Conservation (phyloP, 2,329 filamentous ascomycete species). For the Emmonsiellopsis sp. region DNA sequence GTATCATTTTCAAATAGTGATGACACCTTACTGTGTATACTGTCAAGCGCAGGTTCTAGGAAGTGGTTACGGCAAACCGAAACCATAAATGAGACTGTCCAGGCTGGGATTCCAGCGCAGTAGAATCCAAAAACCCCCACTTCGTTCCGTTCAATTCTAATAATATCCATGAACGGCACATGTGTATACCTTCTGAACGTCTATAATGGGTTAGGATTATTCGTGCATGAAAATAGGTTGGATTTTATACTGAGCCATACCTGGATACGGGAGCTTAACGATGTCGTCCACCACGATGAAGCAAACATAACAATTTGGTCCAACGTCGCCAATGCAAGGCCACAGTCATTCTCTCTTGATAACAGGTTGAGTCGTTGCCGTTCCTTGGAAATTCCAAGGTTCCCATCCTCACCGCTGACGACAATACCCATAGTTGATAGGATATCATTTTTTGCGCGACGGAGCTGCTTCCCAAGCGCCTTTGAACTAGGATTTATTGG, state of each 20-base stretch:
- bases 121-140: slow-evolving; percentile 28
- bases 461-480: slow-evolving; percentile 27
- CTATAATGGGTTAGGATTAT: slow-evolving; percentile 16
- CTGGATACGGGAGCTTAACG: slow-evolving; percentile 28
- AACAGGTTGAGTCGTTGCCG: slow-evolving; percentile 29
- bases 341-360: slow-evolving; percentile 34
- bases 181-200: slow-evolving; percentile 30
- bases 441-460: slow-evolving; percentile 42
- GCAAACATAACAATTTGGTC: slow-evolving; percentile 33
- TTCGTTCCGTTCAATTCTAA: slow-evolving; percentile 26
- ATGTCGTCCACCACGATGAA: slow-evolving; percentile 33
- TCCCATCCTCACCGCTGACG: slow-evolving; percentile 32
- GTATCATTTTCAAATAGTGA: slow-evolving; percentile 16
- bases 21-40: slow-evolving; percentile 19
- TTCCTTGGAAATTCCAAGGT: slow-evolving; percentile 25
- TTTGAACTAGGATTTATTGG: slow-evolving; percentile 36
- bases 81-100: slow-evolving; percentile 27
- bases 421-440: slow-evolving; percentile 41
- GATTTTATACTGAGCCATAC: slow-evolving; percentile 17
- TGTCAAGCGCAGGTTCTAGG: slow-evolving; percentile 24
- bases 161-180: slow-evolving; percentile 25
- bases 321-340: slow-evolving; percentile 30
- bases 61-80: slow-evolving; percentile 30
- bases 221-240: slow-evolving; percentile 5
- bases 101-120: slow-evolving; percentile 32